phyloP scores from a whole-genome alignment of 805 yeast species.

The Huiozyma sinensis region DNA sequence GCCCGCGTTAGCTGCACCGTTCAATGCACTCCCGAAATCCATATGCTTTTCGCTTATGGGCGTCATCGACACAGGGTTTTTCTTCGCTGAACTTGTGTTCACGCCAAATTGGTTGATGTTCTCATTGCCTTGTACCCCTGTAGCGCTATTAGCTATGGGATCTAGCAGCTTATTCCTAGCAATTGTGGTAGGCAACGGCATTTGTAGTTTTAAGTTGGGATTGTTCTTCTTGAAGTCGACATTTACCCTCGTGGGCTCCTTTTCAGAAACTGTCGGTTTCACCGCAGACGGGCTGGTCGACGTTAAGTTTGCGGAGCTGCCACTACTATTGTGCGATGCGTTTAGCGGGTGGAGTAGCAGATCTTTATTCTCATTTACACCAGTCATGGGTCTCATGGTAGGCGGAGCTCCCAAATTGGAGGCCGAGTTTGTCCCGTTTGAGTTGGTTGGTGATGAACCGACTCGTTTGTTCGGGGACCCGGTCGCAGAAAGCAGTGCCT shows the following conservation, averaged over 20 bases:
- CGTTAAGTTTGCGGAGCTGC: neutral
- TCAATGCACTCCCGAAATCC: constrained; percentile 11
- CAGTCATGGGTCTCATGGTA: constrained; percentile 28
- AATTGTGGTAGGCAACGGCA: constrained; percentile 60
- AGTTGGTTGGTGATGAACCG: constrained; percentile 12
- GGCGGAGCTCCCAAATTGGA: constrained; percentile 27
- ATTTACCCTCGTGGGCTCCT: constrained; percentile 20
- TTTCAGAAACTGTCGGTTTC: constrained; percentile 5
- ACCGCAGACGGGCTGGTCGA: neutral
- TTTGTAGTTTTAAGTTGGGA: constrained; percentile 54
- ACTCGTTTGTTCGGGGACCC: constrained; percentile 10
- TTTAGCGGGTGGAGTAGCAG: constrained; percentile 28
- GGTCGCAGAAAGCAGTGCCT: constrained; percentile 27
- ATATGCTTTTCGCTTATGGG: constrained; percentile 56
- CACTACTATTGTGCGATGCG: constrained; percentile 3
- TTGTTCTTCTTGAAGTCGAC: constrained; percentile 34
- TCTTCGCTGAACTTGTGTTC: constrained; percentile 39
- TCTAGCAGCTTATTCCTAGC: constrained; percentile 21
- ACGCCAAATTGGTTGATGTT: constrained; percentile 61
- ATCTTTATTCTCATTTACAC: constrained; percentile 16
- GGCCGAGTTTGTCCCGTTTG: neutral
- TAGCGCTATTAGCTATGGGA: constrained; percentile 1
- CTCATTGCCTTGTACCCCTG: constrained; percentile 19
- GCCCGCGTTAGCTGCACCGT: neutral
- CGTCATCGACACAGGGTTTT: constrained; percentile 61